Evolutionary conservation across 2,329 filamentous ascomycete species (phyloP).

Genomic region (Pseudovirgaria hyperparasitica): DNA sequence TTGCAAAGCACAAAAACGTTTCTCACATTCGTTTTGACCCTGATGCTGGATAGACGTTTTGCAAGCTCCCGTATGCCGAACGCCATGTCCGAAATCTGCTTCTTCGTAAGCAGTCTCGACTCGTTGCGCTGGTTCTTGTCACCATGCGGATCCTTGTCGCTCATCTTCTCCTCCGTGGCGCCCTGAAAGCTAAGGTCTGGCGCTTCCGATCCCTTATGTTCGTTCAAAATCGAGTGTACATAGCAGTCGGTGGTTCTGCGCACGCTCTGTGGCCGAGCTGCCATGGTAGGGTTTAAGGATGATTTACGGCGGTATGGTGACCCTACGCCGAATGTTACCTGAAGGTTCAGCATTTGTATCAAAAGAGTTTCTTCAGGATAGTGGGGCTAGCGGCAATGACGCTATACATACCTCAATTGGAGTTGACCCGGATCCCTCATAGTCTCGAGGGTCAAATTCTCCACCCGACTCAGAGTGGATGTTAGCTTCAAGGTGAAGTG

Average conservation of each 20-base stretch:
- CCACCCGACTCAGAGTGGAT: slow-evolving; percentile 21
- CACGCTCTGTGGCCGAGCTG: slow-evolving; percentile 23
- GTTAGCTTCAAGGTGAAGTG: slow-evolving; percentile 16
- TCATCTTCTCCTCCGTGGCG: slow-evolving; percentile 19
- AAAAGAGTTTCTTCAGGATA: neutral
- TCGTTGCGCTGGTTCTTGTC: slow-evolving; percentile 31
- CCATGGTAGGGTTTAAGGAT: slow-evolving; percentile 37
- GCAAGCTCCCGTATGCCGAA: slow-evolving; percentile 88
- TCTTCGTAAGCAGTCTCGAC: slow-evolving; percentile 80
- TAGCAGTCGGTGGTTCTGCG: slow-evolving; percentile 42
- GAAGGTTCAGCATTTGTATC: slow-evolving; percentile 6
- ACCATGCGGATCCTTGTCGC: slow-evolving; percentile 30
- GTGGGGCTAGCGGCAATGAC: neutral
- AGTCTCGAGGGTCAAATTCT: slow-evolving; percentile 18
- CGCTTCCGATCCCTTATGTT: slow-evolving; percentile 17
- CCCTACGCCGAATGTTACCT: slow-evolving; percentile 46
- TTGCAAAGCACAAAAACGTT: slow-evolving; percentile 86
- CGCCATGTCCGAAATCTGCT: slow-evolving; percentile 91
- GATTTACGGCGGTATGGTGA: slow-evolving; percentile 45
- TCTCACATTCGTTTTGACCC: slow-evolving; percentile 67
- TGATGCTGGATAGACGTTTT: slow-evolving; percentile 71
- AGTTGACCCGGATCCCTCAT: slow-evolving; percentile 24
- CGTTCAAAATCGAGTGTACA: slow-evolving; percentile 46
- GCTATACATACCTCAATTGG: slow-evolving; percentile 25
- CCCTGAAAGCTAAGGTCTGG: slow-evolving; percentile 16